phyloP scores from a whole-genome alignment of 345 rosid genomes.

The Anastatica hierochuntica region DNA sequence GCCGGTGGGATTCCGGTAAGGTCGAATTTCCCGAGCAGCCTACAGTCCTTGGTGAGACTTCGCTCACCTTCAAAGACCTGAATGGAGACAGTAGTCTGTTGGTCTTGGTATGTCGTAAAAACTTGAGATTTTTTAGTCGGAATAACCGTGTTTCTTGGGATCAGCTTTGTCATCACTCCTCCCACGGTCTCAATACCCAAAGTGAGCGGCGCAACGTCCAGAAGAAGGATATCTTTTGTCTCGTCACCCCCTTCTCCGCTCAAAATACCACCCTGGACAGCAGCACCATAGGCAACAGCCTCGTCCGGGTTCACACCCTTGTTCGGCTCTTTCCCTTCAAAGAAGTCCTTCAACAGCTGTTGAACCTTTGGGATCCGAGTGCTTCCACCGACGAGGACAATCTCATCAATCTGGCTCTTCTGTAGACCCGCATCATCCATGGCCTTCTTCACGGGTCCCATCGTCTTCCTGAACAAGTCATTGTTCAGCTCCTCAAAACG shows the following conservation, averaged over 20 bases:
- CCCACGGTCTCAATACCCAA: slow-evolving; percentile 50
- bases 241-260: slow-evolving; percentile 41
- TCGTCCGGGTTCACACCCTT: slow-evolving; percentile 53
- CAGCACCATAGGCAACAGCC: slow-evolving; percentile 56
- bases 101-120: not conserved
- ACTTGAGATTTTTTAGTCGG: slow-evolving; percentile 34
- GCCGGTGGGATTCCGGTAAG: not conserved
- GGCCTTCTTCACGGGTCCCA: slow-evolving; percentile 42
- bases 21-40: not conserved
- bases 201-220: slow-evolving; percentile 42
- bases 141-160: slow-evolving; percentile 22
- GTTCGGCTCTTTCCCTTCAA: slow-evolving; percentile 42
- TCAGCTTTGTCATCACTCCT: slow-evolving; percentile 51
- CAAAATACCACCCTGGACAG: slow-evolving; percentile 45
- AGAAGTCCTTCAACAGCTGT: slow-evolving; percentile 40
- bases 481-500: slow-evolving; percentile 48
- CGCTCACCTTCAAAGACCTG: not conserved
- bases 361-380: slow-evolving; percentile 48
- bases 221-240: slow-evolving; percentile 36
- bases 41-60: not conserved
- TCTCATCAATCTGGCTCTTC: slow-evolving; percentile 36
- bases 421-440: slow-evolving; percentile 38
- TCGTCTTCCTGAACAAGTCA: slow-evolving; percentile 46
- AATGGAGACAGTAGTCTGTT: not conserved
- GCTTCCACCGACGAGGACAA: slow-evolving; percentile 60